Conservation (phyloP, 345 rosid genomes). For the Linum lewisii region DNA sequence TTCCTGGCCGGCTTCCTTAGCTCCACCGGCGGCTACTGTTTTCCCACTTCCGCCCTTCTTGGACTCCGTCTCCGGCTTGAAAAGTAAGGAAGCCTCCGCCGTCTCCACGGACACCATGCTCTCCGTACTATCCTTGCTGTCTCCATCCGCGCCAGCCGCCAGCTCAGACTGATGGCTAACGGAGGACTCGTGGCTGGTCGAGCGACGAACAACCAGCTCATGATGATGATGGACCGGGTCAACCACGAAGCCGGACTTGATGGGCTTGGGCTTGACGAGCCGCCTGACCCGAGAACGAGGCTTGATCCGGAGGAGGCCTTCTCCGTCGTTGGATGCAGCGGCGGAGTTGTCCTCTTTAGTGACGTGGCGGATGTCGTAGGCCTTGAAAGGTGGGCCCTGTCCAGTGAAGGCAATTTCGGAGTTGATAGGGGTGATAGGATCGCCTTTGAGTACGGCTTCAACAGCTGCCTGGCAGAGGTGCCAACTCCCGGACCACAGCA, state of each 20-base stretch:
- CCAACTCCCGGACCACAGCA: slow-evolving; percentile 93
- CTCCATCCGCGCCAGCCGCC: slow-evolving; percentile 40
- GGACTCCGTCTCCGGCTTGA: slow-evolving; percentile 25
- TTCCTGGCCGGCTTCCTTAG: not conserved
- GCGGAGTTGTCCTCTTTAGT: slow-evolving; percentile 56
- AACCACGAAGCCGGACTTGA: slow-evolving; percentile 8
- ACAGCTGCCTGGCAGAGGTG: slow-evolving; percentile 93
- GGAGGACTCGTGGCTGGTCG: slow-evolving; percentile 77
- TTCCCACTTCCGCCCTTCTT: slow-evolving; percentile 4
- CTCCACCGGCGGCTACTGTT: not conserved
- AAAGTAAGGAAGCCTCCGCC: slow-evolving; percentile 27
- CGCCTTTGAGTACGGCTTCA: slow-evolving; percentile 78
- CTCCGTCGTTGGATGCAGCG: slow-evolving; percentile 24
- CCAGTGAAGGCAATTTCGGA: slow-evolving; percentile 58
- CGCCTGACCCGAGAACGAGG: slow-evolving; percentile 46
- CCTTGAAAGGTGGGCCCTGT: slow-evolving; percentile 67
- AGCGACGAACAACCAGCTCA: not conserved
- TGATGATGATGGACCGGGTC: no score
- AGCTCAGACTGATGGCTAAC: slow-evolving; percentile 82
- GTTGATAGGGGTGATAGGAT: slow-evolving; percentile 58
- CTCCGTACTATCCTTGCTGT: slow-evolving; percentile 45
- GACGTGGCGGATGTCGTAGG: slow-evolving; percentile 80
- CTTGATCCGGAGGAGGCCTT: slow-evolving; percentile 23
- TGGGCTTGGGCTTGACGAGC: slow-evolving; percentile 22
- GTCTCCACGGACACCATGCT: slow-evolving; percentile 62